Conservation (phyloP, 2,329 filamentous ascomycete species). For the Nannizziopsis barbatae region DNA sequence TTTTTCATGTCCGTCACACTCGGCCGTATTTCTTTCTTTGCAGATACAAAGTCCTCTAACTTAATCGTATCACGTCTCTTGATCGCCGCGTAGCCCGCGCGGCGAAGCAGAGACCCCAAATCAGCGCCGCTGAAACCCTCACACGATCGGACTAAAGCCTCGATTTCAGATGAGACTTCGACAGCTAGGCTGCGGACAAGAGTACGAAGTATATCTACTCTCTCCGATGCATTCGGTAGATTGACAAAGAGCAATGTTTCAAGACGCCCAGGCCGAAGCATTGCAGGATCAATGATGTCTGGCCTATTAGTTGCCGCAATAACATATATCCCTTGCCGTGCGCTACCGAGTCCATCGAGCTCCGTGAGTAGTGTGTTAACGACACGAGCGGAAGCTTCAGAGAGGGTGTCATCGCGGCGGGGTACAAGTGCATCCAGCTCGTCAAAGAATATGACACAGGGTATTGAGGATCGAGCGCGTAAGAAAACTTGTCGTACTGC, state of each 20-base stretch:
- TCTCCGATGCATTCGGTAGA: constrained; percentile 64
- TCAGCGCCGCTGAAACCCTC: constrained; percentile 65
- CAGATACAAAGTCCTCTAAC: constrained; percentile 33
- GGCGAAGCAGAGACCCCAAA: constrained; percentile 47
- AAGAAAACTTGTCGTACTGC: constrained; percentile 86
- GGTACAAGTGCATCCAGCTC: constrained; percentile 90
- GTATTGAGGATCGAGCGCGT: constrained; percentile 71
- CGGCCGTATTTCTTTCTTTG: constrained; percentile 32
- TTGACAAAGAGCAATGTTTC: constrained; percentile 85
- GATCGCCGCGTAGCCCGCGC: constrained; percentile 49
- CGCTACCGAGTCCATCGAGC: constrained; percentile 67
- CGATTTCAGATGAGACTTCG: constrained; percentile 45
- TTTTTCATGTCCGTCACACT: constrained; percentile 48
- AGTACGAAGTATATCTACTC: constrained; percentile 74
- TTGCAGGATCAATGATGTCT: constrained; percentile 91
- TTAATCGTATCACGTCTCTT: constrained; percentile 39
- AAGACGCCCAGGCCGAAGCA: constrained; percentile 81
- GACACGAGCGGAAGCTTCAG: constrained; percentile 74
- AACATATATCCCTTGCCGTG: constrained; percentile 77
- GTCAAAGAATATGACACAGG: constrained; percentile 96
- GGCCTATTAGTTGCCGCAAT: constrained; percentile 91
- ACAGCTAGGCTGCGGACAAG: constrained; percentile 43
- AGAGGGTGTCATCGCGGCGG: constrained; percentile 63
- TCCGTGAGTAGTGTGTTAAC: constrained; percentile 94
- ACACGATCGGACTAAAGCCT: constrained; percentile 59